Evolutionary conservation across 2,329 filamentous ascomycete genomes (phyloP), one percentile per base, ranked within the genome.

Genomic region (Colletotrichum sidae): DNA sequence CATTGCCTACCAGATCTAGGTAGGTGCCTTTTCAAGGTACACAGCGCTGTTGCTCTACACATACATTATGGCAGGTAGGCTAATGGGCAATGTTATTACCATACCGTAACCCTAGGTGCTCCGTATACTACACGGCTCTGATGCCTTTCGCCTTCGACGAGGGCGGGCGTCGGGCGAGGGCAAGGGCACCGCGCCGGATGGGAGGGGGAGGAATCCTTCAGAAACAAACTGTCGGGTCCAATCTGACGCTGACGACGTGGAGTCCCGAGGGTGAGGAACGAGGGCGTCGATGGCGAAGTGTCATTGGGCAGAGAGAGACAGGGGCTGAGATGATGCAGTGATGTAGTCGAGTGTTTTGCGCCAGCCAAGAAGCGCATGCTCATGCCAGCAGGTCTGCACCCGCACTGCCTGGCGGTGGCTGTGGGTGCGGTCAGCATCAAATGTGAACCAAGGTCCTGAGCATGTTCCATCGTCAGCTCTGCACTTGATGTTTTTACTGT

Each of bases 261-360:
- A 54, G 66, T 67, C 66, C 66, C 66, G 57, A 54, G 66, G 58
- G 64, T 62, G 55, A 63, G 66, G 66, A 63, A 62, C 62, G 57
- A 63, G 49, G 66, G 66, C 63, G 66, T 44, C 35, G 33, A 45
- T 15, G 45, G n/a, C 39, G 60, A 12, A 17, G 12, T 35, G 25
- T 35, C 46, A 67, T 67, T 67, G 64, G 64, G 15, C 12, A 38
- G 17, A 8, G 12, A 45, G 61, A 50, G 7, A 17, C 44, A 17
- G 15, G 44, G 25, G 25, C 34, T 15, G 54, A 49, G 44, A 35
- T 10, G 34, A 12, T 25, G 25, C 25, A 25, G 25, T 25, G 25
- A 4, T 25, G 25, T 25, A 25, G 25, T 25, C 25, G 25, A 25
- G 25, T 25, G 25, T 25, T 25, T 25, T 25, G 25, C 25, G 25